Evolutionary conservation across 768 basidiomycete genomes (phyloP).

Genomic region (Auriscalpium vulgare): DNA sequence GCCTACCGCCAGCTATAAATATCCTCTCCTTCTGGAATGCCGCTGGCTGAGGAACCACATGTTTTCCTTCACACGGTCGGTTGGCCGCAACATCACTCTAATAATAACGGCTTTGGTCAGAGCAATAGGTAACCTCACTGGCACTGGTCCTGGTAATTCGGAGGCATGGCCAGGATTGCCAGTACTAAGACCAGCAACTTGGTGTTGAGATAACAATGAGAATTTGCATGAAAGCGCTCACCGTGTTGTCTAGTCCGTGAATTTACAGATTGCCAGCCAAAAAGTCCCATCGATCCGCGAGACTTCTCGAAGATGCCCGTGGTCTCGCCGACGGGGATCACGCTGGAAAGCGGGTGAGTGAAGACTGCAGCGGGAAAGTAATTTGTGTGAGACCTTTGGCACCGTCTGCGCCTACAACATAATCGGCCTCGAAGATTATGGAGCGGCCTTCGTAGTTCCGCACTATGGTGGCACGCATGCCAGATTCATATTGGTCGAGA

Average conservation of each 20-base stretch:
- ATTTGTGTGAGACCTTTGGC: not conserved
- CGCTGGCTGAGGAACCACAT: not conserved
- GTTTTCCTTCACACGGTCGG: not conserved
- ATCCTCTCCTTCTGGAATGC: conserved; percentile 7
- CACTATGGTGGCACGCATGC: not conserved
- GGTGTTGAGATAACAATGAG: not conserved
- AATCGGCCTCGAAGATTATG: not conserved
- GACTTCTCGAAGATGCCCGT: not conserved
- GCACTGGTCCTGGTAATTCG: not conserved
- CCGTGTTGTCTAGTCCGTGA: not conserved
- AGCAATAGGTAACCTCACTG: not conserved
- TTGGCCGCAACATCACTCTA: not conserved
- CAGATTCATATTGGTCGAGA: not conserved
- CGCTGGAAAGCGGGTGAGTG: no score
- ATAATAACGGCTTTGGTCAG: no score
- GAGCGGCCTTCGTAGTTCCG: not conserved
- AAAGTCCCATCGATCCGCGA: not conserved
- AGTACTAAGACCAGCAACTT: not conserved
- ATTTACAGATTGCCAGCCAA: not conserved
- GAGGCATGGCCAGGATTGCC: not conserved
- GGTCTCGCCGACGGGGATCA: no score
- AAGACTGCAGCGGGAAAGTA: no score
- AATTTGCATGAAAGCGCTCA: not conserved
- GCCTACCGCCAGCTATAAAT: conserved; percentile 14
- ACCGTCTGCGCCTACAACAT: conserved; percentile 2